phyloP scores from a whole-genome alignment of 352 stramenopile genomes.

The Saprolegnia diclina region DNA sequence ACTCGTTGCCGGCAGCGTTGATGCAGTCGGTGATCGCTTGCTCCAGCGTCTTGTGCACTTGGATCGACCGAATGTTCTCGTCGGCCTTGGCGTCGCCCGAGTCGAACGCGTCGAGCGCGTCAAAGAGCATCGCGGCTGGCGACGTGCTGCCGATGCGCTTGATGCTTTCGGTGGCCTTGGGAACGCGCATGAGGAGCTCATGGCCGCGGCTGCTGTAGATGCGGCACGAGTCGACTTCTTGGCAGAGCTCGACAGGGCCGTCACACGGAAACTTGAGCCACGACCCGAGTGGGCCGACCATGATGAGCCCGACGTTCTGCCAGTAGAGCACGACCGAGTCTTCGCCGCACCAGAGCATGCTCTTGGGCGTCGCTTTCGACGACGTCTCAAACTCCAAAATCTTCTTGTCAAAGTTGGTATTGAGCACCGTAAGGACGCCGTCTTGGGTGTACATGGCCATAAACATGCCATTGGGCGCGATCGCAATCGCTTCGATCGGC shows the following conservation, averaged over 20 bases:
- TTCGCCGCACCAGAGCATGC: conserved; percentile 86
- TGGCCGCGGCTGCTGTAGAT: conserved; percentile 57
- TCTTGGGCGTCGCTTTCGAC: conserved; percentile 62
- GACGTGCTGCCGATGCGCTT: conserved; percentile 81
- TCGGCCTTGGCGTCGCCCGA: conserved; percentile 82
- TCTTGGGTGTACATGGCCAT: conserved; percentile 94
- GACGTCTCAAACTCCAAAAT: conserved; percentile 85
- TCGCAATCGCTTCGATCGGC: conserved; percentile 88
- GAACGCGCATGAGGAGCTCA: conserved; percentile 84
- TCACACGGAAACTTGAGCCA: conserved; percentile 82
- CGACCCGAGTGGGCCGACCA: conserved; percentile 82
- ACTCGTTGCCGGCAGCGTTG: conserved; percentile 77
- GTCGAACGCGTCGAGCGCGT: conserved; percentile 85
- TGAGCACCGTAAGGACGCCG: conserved; percentile 92
- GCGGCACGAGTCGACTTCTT: conserved; percentile 52
- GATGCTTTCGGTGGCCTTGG: conserved; percentile 79
- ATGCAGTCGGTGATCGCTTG: conserved; percentile 86
- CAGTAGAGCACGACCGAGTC: conserved; percentile 88
- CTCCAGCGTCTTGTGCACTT: conserved; percentile 68
- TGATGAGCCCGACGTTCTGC: conserved; percentile 69
- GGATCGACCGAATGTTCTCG: conserved; percentile 86
- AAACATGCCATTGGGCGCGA: conserved; percentile 93
- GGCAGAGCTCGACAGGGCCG: conserved; percentile 51
- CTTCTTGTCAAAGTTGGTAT: conserved; percentile 95
- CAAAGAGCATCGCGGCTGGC: conserved; percentile 85